phyloP scores from a whole-genome alignment of 2,329 filamentous ascomycete genomes.

The Mollisiaceae sp. region DNA sequence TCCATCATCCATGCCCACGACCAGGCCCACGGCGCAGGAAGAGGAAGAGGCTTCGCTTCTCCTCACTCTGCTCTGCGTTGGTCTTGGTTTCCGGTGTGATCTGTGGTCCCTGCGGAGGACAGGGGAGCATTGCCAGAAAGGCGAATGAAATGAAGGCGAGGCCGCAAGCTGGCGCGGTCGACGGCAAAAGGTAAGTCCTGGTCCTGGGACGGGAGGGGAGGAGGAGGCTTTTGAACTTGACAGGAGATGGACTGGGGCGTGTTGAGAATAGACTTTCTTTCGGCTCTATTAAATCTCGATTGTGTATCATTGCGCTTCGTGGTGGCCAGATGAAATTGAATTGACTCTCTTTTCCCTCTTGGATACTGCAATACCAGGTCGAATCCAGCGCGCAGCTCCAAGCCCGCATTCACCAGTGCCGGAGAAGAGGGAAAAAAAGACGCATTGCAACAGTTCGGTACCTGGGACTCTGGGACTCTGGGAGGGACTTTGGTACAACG shows the following conservation, averaged over 20 bases:
- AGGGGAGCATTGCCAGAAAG: conserved; percentile 13
- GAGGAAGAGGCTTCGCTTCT: too few species aligned
- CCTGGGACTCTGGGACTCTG: too few species aligned
- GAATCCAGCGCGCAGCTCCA: not conserved
- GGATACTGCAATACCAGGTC: not conserved
- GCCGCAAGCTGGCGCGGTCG: conserved; percentile 7
- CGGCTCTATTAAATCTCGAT: not conserved
- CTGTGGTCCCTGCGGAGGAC: conserved; percentile 4
- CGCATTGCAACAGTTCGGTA: conserved; percentile 1
- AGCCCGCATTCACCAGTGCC: not conserved
- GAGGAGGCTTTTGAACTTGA: not conserved
- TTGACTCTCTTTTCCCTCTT: not conserved
- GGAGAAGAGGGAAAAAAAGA: not conserved
- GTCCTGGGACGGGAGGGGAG: not conserved
- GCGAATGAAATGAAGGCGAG: conserved; percentile 15
- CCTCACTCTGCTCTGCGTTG: too few species aligned
- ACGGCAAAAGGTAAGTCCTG: conserved; percentile 6
- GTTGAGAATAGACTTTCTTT: not conserved
- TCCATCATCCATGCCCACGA: conserved; percentile 20
- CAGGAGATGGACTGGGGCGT: not conserved
- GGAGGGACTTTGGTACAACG: not conserved
- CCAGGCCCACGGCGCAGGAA: too few species aligned
- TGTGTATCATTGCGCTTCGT: not conserved
- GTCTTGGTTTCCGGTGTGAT: not conserved
- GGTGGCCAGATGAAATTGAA: not conserved